These are phyloP conservation scores for Phialocephala sp. DNA, from an alignment of 2,329 filamentous ascomycete genomes.

Conservation along the genomic window DNA sequence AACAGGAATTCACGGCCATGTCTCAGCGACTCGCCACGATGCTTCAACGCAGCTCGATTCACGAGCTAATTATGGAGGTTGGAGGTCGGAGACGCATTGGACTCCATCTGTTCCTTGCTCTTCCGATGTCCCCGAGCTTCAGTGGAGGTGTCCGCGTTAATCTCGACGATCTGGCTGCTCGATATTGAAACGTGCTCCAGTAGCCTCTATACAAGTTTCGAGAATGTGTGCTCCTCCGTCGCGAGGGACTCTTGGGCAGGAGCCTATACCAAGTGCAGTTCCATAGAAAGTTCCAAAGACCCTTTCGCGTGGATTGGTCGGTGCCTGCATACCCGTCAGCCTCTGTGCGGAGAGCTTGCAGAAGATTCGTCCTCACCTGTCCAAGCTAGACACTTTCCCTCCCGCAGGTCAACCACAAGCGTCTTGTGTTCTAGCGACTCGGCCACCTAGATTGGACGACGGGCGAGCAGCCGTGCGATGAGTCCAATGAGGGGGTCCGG, in stretches of 20 bases:
- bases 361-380: slow-evolving; percentile 11
- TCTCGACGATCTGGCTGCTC: slow-evolving; percentile 19
- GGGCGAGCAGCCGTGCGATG: slow-evolving; percentile 14
- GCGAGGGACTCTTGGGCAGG: background rate
- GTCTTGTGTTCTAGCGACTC: slow-evolving; percentile 17
- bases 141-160: slow-evolving; percentile 24
- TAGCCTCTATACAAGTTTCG: slow-evolving; percentile 8
- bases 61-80: slow-evolving; percentile 23
- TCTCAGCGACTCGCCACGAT: slow-evolving; percentile 2
- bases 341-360: slow-evolving; percentile 16
- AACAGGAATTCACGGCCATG: slow-evolving; percentile 14
- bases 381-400: background rate
- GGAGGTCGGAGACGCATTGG: slow-evolving; percentile 14
- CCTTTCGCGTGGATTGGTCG: slow-evolving; percentile 20
- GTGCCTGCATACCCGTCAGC: slow-evolving; percentile 32
- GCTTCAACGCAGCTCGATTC: background rate
- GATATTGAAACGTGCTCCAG: slow-evolving; percentile 14
- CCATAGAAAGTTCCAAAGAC: slow-evolving; percentile 5
- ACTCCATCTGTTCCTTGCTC: slow-evolving; percentile 19
- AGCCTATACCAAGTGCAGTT: background rate
- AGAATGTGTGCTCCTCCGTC: background rate
- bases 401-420: background rate
- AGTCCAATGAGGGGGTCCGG: slow-evolving; percentile 18
- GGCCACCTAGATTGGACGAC: slow-evolving; percentile 20
- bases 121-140: slow-evolving; percentile 14